A percentile compares a stretch with the other conserved stretches of the same genome.
phyloP scores from a whole-genome alignment of 2,329 filamentous ascomycete genomes.

The Peltaster fructicola region DNA sequence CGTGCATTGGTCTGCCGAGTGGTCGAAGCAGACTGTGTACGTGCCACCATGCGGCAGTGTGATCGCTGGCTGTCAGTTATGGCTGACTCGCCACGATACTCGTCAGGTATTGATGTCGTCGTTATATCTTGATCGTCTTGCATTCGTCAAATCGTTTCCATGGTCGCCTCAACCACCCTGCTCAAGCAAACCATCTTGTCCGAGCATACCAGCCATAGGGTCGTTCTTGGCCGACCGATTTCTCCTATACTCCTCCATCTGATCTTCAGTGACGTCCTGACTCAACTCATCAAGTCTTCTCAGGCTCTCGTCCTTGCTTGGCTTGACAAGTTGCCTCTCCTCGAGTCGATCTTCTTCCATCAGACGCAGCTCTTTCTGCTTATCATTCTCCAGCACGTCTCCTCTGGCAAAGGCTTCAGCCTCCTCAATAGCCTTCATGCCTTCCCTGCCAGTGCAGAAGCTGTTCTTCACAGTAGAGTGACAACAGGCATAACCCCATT shows the following conservation, averaged over 20 bases:
- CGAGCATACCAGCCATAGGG: constrained; percentile 70
- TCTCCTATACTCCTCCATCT: constrained; percentile 69
- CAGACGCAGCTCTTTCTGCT: constrained; percentile 24
- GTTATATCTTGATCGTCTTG: no score
- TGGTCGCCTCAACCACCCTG: no score
- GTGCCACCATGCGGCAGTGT: no score
- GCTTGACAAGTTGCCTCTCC: constrained; percentile 24
- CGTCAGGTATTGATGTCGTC: no score
- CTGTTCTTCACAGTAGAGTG: constrained; percentile 89
- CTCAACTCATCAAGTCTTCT: constrained; percentile 64
- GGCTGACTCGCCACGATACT: no score
- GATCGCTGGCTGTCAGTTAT: no score
- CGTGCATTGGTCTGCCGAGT: no score
- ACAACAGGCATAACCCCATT: constrained; percentile 93
- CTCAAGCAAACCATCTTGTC: constrained; percentile 50
- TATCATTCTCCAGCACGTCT: constrained; percentile 21
- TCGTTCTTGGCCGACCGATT: constrained; percentile 59
- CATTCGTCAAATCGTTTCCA: no score
- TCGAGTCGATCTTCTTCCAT: constrained; percentile 24
- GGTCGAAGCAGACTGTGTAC: no score
- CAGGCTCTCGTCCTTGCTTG: constrained; percentile 37
- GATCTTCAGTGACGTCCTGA: constrained; percentile 59
- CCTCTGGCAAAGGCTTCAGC: constrained; percentile 43
- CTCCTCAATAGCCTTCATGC: constrained; percentile 63
- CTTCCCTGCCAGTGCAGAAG: constrained; percentile 88